These are phyloP conservation scores for Rachicladosporium sp. DNA, from an alignment of 2,329 filamentous ascomycete genomes.

Conservation along the genomic window DNA sequence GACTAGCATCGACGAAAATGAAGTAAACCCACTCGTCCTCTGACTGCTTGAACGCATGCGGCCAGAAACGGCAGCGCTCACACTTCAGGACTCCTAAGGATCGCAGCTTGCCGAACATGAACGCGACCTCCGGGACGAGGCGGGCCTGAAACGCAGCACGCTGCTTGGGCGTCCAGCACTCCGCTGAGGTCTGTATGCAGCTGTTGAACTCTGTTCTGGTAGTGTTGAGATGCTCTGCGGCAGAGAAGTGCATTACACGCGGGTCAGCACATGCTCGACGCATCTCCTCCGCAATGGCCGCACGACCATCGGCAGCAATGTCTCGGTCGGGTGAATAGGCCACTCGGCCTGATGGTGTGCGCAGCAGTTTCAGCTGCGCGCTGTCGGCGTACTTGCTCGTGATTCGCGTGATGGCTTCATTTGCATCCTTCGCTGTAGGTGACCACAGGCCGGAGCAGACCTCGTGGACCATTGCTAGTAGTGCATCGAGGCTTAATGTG, in stretches of 20 bases:
- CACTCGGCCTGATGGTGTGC: not conserved
- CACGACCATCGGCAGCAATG: not conserved
- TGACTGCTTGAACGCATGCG: constrained; percentile 2
- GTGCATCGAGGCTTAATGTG: not conserved
- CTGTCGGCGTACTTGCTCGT: too few species aligned
- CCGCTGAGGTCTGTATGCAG: not conserved
- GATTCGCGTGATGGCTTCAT: too few species aligned
- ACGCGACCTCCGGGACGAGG: not conserved
- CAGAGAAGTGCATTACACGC: not conserved
- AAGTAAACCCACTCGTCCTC: constrained; percentile 4
- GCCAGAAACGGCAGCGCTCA: constrained; percentile 1
- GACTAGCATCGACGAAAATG: not conserved
- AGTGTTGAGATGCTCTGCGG: not conserved
- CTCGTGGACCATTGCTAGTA: not conserved
- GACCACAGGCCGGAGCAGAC: too few species aligned
- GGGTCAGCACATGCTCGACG: not conserved
- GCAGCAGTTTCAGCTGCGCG: not conserved
- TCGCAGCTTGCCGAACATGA: not conserved
- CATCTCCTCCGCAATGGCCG: not conserved
- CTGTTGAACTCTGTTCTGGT: not conserved
- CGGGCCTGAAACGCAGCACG: not conserved
- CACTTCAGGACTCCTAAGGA: not conserved
- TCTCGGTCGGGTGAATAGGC: not conserved
- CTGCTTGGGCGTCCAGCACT: constrained; percentile 4
- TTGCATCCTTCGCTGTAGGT: too few species aligned